Base-by-base conservation (phyloP, 495 filamentous ascomycete genomes). In the Xylaria venustula region DNA sequence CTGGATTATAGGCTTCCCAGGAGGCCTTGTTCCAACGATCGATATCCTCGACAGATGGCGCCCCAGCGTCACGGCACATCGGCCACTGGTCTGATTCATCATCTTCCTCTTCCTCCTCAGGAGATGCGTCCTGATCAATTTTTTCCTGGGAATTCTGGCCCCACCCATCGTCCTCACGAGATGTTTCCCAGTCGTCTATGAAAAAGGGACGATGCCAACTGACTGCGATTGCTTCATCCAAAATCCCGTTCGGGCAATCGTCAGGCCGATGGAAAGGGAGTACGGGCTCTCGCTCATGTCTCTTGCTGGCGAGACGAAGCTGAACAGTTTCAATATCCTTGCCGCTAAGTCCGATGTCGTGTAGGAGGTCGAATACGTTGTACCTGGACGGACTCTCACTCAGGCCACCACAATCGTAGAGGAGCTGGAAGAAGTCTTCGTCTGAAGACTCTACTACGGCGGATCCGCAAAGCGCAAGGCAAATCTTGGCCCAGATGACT, bases 361-460 rank as follows among this genome's bases (percentile, higher is more conserved):
- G n/a, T 7, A 56, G 53, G 22, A 56, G n/a, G 25, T 56, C 53
- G 25, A 56, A 56, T 9, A 56, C n/a, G 14, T 44, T 37, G n/a
- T 56, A 56, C 28, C 14, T 23, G 7, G 1, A 8, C 7, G 23
- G 40, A 11, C 11, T 3, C 8, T 28, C 5, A 8, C 30, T 34
- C 23, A 9, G 23, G 7, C 17, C 6, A 3, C 19, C 9, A 22
- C 53, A 56, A 15, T 56, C 12, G 53, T 46, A 32, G 11, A 56
- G 17, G 6, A 56, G 25, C 17, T 56, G 40, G 40, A 34, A 36
- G 42, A 56, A 56, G 15, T 26, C 40, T 14, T 56, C 28, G 2
- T 56, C 53, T 1, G 37, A 44, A 25, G 50, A 53, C 17, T 28
- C 23, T 0, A 44, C 25, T 15, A 46, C 53, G 28, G 40, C 53